Percentiles rank a stretch among this genome's conserved stretches.
Conservation (phyloP, 2,329 filamentous ascomycete species). For the Fusarium duplospermum region DNA sequence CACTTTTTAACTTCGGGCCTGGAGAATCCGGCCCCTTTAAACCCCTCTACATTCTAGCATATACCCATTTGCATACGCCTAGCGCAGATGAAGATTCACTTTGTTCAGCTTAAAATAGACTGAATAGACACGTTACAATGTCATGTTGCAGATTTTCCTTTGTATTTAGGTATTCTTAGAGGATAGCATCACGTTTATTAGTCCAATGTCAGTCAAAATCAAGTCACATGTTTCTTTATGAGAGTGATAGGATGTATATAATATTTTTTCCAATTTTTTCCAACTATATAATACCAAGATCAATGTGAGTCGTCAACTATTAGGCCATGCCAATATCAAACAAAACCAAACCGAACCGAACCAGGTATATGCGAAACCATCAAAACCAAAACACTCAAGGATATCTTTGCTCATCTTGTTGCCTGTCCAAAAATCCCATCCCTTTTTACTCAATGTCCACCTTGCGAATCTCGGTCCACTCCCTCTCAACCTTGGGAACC, state of each 20-base stretch:
- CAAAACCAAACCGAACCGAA: not conserved
- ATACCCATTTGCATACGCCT: conserved; percentile 51
- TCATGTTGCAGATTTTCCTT: not conserved
- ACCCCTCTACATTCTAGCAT: conserved; percentile 48
- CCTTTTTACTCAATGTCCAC: conserved; percentile 64
- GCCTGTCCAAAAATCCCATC: not conserved
- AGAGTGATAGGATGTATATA: not conserved
- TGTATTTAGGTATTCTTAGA: not conserved
- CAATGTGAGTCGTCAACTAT: not conserved
- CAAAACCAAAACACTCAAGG: conserved; percentile 3
- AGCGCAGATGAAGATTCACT: conserved; percentile 43
- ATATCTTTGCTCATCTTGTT: not conserved
- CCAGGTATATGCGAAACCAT: conserved; percentile 23
- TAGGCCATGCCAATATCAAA: not conserved
- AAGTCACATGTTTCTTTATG: not conserved
- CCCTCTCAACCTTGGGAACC: conserved; percentile 78
- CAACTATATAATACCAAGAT: conserved; percentile 7
- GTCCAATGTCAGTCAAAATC: not conserved
- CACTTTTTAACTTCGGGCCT: conserved; percentile 20
- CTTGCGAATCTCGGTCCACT: conserved; percentile 72
- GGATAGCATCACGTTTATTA: not conserved
- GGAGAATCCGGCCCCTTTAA: conserved; percentile 22
- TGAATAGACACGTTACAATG: conserved; percentile 30
- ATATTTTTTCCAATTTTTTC: conserved; percentile 8
- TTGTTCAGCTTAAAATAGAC: conserved; percentile 37